Evolutionary conservation across 2,329 filamentous ascomycete species (phyloP).

Genomic region (Aspergillus fischeri): DNA sequence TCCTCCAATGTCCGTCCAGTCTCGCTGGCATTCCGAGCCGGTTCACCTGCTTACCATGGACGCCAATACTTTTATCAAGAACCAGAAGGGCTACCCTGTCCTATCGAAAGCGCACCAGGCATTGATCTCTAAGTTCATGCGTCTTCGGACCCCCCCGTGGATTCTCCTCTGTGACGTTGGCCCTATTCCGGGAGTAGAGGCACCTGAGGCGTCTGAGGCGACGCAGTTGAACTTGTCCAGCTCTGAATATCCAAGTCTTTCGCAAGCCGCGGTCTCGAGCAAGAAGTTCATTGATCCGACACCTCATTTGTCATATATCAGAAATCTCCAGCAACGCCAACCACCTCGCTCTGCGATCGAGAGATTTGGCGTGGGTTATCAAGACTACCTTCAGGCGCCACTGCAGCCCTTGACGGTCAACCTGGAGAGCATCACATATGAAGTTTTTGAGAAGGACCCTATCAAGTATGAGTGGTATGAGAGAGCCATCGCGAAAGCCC

Average conservation of each 20-base stretch:
- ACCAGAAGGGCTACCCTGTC: constrained; percentile 56
- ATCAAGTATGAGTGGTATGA: constrained; percentile 98
- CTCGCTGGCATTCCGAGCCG: constrained; percentile 62
- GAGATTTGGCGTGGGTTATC: constrained; percentile 67
- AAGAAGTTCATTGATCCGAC: constrained; percentile 54
- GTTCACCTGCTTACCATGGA: constrained; percentile 54
- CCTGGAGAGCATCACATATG: constrained; percentile 93
- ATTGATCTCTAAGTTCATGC: constrained; percentile 54
- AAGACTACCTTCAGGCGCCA: constrained; percentile 94
- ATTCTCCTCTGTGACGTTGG: constrained; percentile 57
- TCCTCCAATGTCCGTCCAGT: constrained; percentile 53
- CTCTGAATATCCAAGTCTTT: constrained; percentile 62
- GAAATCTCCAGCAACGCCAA: constrained; percentile 79
- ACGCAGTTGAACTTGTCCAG: constrained; percentile 17
- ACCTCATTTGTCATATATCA: constrained; percentile 73
- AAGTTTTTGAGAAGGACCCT: constrained; percentile 96
- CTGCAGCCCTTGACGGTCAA: constrained; percentile 95
- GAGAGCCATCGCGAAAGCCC: constrained; percentile 71
- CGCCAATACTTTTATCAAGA: constrained; percentile 52
- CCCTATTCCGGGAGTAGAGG: constrained; percentile 47
- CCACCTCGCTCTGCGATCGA: constrained; percentile 61
- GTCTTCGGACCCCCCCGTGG: constrained; percentile 56
- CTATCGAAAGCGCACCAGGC: constrained; percentile 56
- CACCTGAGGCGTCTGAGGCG: constrained; percentile 14
- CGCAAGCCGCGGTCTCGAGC: constrained; percentile 56